Evolutionary conservation across 371 early-diverging fungal genomes (phyloP), one percentile per base, ranked within the genome.

Genomic region (Rhizopus sp.): DNA sequence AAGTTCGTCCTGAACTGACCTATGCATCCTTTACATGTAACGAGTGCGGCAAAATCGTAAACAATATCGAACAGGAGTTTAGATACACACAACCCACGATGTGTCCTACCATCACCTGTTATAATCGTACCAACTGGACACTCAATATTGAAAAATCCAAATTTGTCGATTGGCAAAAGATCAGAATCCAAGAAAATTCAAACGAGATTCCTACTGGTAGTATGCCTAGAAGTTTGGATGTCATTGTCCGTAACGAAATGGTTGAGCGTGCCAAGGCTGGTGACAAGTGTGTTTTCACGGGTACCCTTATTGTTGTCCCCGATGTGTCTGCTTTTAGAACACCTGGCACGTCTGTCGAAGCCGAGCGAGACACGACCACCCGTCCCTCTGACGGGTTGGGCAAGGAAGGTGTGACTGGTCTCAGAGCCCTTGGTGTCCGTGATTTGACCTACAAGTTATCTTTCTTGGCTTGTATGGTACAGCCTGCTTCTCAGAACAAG

Each of bases 81-180:
- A 88, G 89, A 70, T 99, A 97, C 77, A 96, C 97, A 4, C 96
- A 97, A 88, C 99, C 99, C n/a, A 80, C 86, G 16, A 88, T 92
- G 68, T 99, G 99, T 77, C 86, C 87, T 53, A 94, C 92, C 64
- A 79, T 86, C 7, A 82, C 87, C 16, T 99, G 99, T 55, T 83
- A 88, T 56, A 99, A 99, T 75, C 82, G 94, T 41, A 75, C 71
- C 16, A 71, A 85, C 51, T 99, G 97, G 91, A 84, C 86, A 40
- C 73, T 99, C 35, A 72, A 88, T 49, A 82, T 93, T 30, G 94
- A 93, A 61, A 88, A 92, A 68, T 92, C 91, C 67, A 86, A 86
- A 60, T 99, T 99, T 73, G 86, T 87, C 35, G 98, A 99, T 77
- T 99, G 99, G 99, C 99, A 99, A 80, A 89, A 93, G 63, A 87